A percentile compares a stretch with the other conserved stretches of the same genome.
Conservation (phyloP, 2,329 filamentous ascomycete genomes). For the Verticillium longisporum region DNA sequence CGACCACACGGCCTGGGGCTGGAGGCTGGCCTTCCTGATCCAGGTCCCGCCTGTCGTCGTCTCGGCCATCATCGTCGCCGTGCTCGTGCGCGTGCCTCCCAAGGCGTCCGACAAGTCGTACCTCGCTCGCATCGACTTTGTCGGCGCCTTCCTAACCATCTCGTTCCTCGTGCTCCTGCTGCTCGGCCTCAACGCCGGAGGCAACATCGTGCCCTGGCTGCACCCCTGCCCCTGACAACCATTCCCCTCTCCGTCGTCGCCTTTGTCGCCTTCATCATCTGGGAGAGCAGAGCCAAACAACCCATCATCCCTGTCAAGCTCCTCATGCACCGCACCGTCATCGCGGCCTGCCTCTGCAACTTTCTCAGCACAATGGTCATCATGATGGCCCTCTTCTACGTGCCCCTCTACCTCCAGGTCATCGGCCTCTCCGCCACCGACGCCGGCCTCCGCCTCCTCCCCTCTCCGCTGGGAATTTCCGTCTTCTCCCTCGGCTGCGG, state of each 20-base stretch:
- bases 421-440: conserved; percentile 64
- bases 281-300: conserved; percentile 65
- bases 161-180: conserved; percentile 60
- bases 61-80: conserved; percentile 60
- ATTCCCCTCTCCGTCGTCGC: conserved; percentile 60
- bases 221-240: conserved; percentile 69
- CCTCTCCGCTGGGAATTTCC: conserved; percentile 65
- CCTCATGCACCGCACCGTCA: conserved; percentile 65
- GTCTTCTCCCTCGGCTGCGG: conserved; percentile 64
- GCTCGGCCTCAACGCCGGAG: conserved; percentile 67
- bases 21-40: conserved; percentile 67
- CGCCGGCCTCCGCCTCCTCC: conserved; percentile 67
- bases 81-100: conserved; percentile 64
- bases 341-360: conserved; percentile 70
- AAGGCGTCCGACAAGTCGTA: conserved; percentile 59
- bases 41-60: conserved; percentile 72
- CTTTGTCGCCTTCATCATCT: conserved; percentile 60
- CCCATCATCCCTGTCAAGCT: conserved; percentile 78
- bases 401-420: conserved; percentile 77
- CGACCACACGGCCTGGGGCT: conserved; percentile 51
- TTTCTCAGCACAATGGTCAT: conserved; percentile 73
- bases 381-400: conserved; percentile 69
- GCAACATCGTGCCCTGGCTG: conserved; percentile 76
- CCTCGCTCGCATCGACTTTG: conserved; percentile 73
- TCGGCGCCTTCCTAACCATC: conserved; percentile 58